A percentile compares a stretch with the other conserved stretches of the same genome.
Conservation (phyloP, 2,329 filamentous ascomycete genomes). For the Periconia sp. region DNA sequence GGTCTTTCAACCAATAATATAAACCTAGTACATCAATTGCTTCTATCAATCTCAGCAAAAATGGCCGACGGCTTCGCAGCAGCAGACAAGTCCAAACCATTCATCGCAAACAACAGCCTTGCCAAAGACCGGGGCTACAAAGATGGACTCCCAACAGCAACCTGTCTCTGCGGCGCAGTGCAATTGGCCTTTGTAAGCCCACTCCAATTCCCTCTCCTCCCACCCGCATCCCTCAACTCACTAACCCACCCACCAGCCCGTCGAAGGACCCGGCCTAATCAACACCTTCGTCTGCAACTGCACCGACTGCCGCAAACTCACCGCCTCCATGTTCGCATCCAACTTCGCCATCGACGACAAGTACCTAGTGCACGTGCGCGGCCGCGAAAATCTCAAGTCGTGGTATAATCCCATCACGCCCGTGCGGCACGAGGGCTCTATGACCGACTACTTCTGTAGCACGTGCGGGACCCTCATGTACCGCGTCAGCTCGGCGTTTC, state of each 20-base stretch:
- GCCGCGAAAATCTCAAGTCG: slow-evolving; percentile 51
- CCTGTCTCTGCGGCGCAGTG: slow-evolving; percentile 26
- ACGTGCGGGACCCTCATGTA: slow-evolving; percentile 65
- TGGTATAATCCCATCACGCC: too few species aligned
- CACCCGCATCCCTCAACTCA: too few species aligned
- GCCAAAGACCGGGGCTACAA: slow-evolving; percentile 17
- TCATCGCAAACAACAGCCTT: slow-evolving; percentile 5
- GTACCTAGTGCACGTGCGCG: slow-evolving; percentile 53
- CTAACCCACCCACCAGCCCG: too few species aligned
- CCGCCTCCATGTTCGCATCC: slow-evolving; percentile 61
- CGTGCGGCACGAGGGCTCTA: slow-evolving; percentile 43
- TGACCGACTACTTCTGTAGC: slow-evolving; percentile 57
- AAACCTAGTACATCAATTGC: slow-evolving; percentile 3
- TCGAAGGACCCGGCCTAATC: slow-evolving; percentile 49
- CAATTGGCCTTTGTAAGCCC: slow-evolving; percentile 21
- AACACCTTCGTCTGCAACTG: slow-evolving; percentile 62
- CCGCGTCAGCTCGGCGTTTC: slow-evolving; percentile 49
- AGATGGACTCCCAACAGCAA: slow-evolving; percentile 16
- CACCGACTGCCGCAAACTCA: slow-evolving; percentile 63
- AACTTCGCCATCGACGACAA: slow-evolving; percentile 55
- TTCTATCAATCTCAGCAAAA: slow-evolving; percentile 1
- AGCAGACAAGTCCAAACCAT: slow-evolving; percentile 5
- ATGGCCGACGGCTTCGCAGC: slow-evolving; percentile 4
- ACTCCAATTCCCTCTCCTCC: background rate
- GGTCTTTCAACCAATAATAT: slow-evolving; percentile 3